A percentile compares a stretch with the other conserved stretches of the same genome.
These are phyloP conservation scores for Sporothrix globosa DNA, from an alignment of 2,329 filamentous ascomycete species.

Conservation along the genomic window DNA sequence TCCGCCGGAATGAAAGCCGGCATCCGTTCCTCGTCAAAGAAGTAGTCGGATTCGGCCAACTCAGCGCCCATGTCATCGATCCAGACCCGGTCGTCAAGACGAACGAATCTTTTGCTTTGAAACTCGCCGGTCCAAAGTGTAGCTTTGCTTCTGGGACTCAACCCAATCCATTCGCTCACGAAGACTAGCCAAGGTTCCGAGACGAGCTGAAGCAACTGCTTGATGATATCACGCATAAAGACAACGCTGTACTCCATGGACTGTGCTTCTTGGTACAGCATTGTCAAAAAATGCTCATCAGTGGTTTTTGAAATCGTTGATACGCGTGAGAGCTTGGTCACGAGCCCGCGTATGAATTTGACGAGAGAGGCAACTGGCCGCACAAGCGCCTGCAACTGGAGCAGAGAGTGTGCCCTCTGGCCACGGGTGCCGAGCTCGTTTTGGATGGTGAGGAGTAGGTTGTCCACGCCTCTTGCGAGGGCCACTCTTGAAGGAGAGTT, in stretches of 20 bases:
- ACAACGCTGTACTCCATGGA: conserved; percentile 65
- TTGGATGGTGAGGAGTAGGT: conserved; percentile 55
- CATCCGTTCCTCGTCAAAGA: conserved; percentile 66
- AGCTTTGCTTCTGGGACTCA: conserved; percentile 57
- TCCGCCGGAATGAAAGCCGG: conserved; percentile 73
- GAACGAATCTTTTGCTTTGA: conserved; percentile 62
- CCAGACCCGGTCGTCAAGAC: conserved; percentile 57
- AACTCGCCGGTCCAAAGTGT: conserved; percentile 32
- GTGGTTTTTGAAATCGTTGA: conserved; percentile 41
- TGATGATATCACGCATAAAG: conserved; percentile 65
- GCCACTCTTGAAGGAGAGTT: conserved; percentile 55
- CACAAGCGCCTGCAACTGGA: conserved; percentile 58
- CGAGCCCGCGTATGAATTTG: conserved; percentile 55
- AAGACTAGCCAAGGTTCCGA: conserved; percentile 45
- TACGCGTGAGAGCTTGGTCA: conserved; percentile 50
- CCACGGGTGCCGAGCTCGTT: conserved; percentile 52
- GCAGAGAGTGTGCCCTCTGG: conserved; percentile 51
- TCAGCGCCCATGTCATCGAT: conserved; percentile 64
- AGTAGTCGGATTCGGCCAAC: conserved; percentile 61
- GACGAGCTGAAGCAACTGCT: conserved; percentile 60
- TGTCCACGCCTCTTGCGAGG: conserved; percentile 54
- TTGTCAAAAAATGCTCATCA: conserved; percentile 65
- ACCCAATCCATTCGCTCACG: conserved; percentile 74
- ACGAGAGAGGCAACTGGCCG: conserved; percentile 55
- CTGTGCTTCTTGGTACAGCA: conserved; percentile 64